phyloP scores from a whole-genome alignment of 495 filamentous ascomycete genomes.

The Platismatia glauca region DNA sequence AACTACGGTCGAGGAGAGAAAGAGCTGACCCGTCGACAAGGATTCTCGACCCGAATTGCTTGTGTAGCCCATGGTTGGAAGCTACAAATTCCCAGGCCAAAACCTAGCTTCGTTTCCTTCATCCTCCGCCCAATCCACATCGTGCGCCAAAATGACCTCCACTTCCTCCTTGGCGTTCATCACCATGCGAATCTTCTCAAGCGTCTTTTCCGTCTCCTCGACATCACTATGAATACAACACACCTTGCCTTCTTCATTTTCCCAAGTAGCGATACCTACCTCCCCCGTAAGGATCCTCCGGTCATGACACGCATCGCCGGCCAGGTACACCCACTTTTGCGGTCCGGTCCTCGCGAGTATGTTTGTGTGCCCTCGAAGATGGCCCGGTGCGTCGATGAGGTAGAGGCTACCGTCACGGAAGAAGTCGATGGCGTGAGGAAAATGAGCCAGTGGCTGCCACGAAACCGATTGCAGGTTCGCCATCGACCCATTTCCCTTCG shows the following conservation, averaged over 20 bases:
- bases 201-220: neutral
- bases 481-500: no score
- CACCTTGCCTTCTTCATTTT: neutral
- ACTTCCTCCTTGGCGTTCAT: neutral
- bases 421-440: neutral
- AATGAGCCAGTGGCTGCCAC: neutral
- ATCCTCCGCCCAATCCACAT: slow-evolving; percentile 4
- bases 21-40: no score
- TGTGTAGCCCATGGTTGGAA: no score
- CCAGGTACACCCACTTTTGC: slow-evolving; percentile 1
- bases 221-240: slow-evolving; percentile 1
- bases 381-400: neutral
- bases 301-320: slow-evolving; percentile 3
- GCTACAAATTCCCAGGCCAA: neutral
- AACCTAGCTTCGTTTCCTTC: neutral
- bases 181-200: neutral
- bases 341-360: neutral
- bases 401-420: neutral
- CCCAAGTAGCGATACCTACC: slow-evolving; percentile 5
- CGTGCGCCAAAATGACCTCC: slow-evolving; percentile 3
- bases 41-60: no score
- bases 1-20: no score
- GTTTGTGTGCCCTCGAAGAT: slow-evolving; percentile 1
- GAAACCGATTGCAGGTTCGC: neutral
- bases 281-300: neutral